phyloP scores from a whole-genome alignment of 2,329 filamentous ascomycete species.

The Gaeumannomyces tritici region DNA sequence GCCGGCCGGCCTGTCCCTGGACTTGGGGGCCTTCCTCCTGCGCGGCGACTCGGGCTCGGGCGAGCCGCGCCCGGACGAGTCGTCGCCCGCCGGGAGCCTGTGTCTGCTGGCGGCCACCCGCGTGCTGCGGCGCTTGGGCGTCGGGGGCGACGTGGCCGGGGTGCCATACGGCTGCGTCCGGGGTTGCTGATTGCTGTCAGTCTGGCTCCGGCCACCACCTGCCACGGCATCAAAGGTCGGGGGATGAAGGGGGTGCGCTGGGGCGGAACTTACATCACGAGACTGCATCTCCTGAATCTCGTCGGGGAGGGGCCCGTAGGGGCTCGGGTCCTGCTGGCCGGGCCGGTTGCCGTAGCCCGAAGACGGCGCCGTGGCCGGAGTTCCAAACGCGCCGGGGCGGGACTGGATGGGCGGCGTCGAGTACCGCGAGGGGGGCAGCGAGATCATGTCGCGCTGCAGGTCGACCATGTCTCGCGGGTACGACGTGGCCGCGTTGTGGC shows the following conservation, averaged over 20 bases:
- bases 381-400: background rate
- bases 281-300: background rate
- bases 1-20: constrained; percentile 28
- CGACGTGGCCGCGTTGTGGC: constrained; percentile 28
- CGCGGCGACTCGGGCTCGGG: constrained; percentile 24
- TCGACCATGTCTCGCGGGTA: constrained; percentile 14
- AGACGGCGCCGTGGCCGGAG: constrained; percentile 12
- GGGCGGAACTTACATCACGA: background rate
- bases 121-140: constrained; percentile 18
- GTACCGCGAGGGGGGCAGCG: constrained; percentile 26
- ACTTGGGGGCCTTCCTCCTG: constrained; percentile 24
- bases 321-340: background rate
- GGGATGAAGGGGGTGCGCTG: background rate
- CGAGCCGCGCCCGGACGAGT: constrained; percentile 18
- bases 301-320: background rate
- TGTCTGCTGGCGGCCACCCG: background rate
- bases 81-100: constrained; percentile 11
- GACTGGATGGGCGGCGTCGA: constrained; percentile 25
- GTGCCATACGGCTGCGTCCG: constrained; percentile 32
- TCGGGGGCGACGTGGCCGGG: constrained; percentile 41
- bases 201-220: background rate
- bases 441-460: constrained; percentile 18
- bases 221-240: background rate
- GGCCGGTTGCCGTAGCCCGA: constrained; percentile 4
- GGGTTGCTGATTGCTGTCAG: background rate